Base-by-base conservation (phyloP, 176 grass and related monocot species). In the Metroxylon sagu region DNA sequence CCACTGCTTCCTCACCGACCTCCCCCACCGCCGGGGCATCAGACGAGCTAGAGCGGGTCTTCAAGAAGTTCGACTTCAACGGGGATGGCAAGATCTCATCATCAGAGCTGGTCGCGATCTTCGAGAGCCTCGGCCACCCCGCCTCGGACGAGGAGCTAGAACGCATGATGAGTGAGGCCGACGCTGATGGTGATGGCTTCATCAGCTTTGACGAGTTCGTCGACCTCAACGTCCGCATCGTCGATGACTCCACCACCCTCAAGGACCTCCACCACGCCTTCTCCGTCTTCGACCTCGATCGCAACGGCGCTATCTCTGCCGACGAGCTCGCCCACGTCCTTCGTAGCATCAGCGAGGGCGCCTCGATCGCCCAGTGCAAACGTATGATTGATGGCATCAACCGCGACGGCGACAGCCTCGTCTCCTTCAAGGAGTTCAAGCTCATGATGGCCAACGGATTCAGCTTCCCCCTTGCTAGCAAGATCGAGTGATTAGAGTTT, bases 391-490 rank as follows among this genome's bases (percentile, higher is more conserved):
- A 85, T 64, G 84, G 93, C 61, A 78, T 97, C 26, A 84, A 91
- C 68, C 82, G 76, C 70, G 86, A 97, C 29, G 84, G 93, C 27
- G 93, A 88, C 50, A 84, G 87, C 0, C 67, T 97, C 76, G 74
- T 97, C 68, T 80, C 75, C 1, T 97, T 91, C 69, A 87, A 97
- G 62, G 93, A 97, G 70, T 97, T 97, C 74, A 90, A 80, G 72
- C 77, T 84, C 57, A 96, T 96, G 86, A 95, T 95, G 90, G 74
- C 83, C 16, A 65, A 68, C 6, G 86, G 89, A 25, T 64, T 43
- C 48, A 50, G 28, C 8, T 30, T 26, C 16, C 25, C 21, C 53
- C 69, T 84, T 29, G 70, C 66, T 39, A 74, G 72, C 35, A 39
- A 39, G 29, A 73, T 77, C 74, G 64, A 52, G 0, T 77, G 57